Conservation (phyloP, 768 basidiomycete species). For the Tylopilus cervinicoccineus region DNA sequence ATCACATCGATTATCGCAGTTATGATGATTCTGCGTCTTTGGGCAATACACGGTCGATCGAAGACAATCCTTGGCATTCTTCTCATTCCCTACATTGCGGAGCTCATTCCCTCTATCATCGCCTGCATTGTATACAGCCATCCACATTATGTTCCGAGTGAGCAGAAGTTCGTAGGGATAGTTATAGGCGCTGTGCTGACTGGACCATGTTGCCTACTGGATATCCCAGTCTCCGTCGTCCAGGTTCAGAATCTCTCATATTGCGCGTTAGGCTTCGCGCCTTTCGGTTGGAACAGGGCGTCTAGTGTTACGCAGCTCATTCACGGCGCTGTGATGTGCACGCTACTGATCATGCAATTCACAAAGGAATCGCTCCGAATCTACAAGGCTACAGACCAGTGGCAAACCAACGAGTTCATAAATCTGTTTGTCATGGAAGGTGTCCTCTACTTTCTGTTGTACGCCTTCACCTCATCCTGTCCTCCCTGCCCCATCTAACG, state of each 20-base stretch:
- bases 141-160: neutral
- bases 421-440: slow-evolving; percentile 3
- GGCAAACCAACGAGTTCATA: slow-evolving; percentile 8
- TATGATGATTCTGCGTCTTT: slow-evolving; percentile 6
- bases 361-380: slow-evolving; percentile 1
- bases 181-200: neutral
- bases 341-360: neutral
- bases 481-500: neutral
- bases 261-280: neutral
- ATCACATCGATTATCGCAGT: neutral
- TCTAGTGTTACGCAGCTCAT: neutral
- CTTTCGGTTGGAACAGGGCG: neutral
- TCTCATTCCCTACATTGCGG: neutral
- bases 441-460: slow-evolving; percentile 8
- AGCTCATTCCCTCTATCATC: neutral
- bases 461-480: neutral
- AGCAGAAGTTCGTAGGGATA: neutral
- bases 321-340: neutral
- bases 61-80: slow-evolving; percentile 1
- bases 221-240: neutral
- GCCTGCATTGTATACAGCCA: neutral
- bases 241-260: neutral
- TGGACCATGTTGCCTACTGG: neutral
- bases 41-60: slow-evolving; percentile 13
- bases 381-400: neutral